Conservation (phyloP, 805 yeast genomes). For the Kodamaea neixiangensis region DNA sequence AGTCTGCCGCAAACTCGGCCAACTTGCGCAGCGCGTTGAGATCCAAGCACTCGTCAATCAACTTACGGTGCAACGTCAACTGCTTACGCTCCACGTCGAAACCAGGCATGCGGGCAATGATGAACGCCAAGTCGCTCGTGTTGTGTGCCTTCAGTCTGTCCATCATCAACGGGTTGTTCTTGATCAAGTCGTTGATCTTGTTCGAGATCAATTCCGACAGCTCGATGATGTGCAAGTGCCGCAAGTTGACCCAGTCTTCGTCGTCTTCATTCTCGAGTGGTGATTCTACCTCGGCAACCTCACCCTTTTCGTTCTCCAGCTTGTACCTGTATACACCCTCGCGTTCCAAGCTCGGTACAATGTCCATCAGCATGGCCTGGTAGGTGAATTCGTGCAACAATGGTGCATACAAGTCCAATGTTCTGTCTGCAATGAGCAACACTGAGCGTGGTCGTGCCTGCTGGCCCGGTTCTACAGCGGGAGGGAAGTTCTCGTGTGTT, state of each 20-base stretch:
- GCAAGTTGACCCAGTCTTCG: constrained; percentile 67
- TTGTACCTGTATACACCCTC: constrained; percentile 50
- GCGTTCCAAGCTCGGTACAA: constrained; percentile 46
- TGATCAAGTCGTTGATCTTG: constrained; percentile 63
- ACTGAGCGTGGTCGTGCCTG: constrained; percentile 66
- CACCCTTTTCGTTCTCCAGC: constrained; percentile 55
- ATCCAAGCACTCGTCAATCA: constrained; percentile 66
- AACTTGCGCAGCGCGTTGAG: constrained; percentile 58
- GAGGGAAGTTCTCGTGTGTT: constrained; percentile 61
- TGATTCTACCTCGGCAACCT: constrained; percentile 31
- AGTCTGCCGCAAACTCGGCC: constrained; percentile 70
- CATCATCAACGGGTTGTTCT: constrained; percentile 73
- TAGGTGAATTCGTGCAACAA: constrained; percentile 86
- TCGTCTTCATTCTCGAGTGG: constrained; percentile 62
- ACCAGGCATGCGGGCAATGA: constrained; percentile 68
- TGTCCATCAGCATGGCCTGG: constrained; percentile 89
- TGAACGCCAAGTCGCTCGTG: constrained; percentile 71
- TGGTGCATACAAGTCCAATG: constrained; percentile 82
- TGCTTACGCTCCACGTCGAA: constrained; percentile 67
- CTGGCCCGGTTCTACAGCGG: constrained; percentile 38
- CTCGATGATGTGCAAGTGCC: constrained; percentile 75
- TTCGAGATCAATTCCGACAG: constrained; percentile 62
- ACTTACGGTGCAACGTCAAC: constrained; percentile 57
- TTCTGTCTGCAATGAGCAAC: constrained; percentile 76
- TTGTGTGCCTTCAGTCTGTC: constrained; percentile 65